Conservation (phyloP, 2,329 filamentous ascomycete species). For the Bipolaris gigantea region DNA sequence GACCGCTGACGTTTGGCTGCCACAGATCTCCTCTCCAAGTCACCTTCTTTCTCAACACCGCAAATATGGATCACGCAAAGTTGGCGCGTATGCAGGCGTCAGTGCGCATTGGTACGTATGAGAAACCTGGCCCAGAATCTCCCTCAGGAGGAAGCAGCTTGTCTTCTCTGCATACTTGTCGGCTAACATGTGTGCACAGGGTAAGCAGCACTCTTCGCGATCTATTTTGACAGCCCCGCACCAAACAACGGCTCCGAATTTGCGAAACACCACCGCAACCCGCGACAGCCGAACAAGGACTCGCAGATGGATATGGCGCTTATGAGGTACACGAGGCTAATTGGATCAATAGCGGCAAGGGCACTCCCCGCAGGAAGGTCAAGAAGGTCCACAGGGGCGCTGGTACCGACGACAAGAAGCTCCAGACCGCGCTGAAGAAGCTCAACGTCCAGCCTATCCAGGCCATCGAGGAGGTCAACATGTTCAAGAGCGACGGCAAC, state of each 20-base stretch:
- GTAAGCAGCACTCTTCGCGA: slow-evolving; percentile 34
- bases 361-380: slow-evolving; percentile 94
- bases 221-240: slow-evolving; percentile 26
- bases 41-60: slow-evolving; percentile 32
- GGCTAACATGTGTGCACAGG: slow-evolving; percentile 32
- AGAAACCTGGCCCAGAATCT: neutral
- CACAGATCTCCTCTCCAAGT: slow-evolving; percentile 26
- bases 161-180: slow-evolving; percentile 17
- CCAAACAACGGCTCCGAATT: slow-evolving; percentile 10
- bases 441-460: slow-evolving; percentile 99
- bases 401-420: slow-evolving; percentile 99
- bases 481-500: slow-evolving; percentile 99
- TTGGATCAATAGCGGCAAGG: slow-evolving; percentile 74
- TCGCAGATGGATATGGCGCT: neutral
- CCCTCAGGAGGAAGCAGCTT: neutral
- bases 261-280: slow-evolving; percentile 4
- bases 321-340: slow-evolving; percentile 27
- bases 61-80: slow-evolving; percentile 52
- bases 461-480: slow-evolving; percentile 99
- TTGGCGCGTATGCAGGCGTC: slow-evolving; percentile 50
- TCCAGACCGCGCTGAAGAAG: slow-evolving; percentile 97
- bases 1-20: slow-evolving; percentile 21
- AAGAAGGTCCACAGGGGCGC: slow-evolving; percentile 96
- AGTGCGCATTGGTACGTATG: slow-evolving; percentile 49
- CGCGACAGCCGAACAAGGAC: neutral